These are phyloP conservation scores for Candida ficus DNA, from an alignment of 805 yeast species.

Conservation along the genomic window DNA sequence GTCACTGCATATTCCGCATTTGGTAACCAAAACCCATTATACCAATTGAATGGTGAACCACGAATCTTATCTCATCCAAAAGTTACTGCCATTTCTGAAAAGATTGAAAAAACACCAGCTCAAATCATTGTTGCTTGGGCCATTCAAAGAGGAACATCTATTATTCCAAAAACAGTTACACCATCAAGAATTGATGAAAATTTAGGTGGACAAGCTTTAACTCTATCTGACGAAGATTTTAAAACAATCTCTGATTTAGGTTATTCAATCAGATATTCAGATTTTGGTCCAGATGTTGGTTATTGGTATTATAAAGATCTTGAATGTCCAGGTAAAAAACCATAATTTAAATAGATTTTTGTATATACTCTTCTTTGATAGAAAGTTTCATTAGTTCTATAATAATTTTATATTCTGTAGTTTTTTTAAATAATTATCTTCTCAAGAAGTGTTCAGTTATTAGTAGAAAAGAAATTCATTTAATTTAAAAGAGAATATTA, in stretches of 20 bases:
- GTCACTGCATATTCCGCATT: slow-evolving; percentile 78
- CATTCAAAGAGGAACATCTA: slow-evolving; percentile 48
- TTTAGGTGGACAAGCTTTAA: slow-evolving; percentile 21
- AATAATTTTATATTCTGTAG: too few species aligned
- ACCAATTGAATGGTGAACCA: slow-evolving; percentile 26
- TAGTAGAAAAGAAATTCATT: too few species aligned
- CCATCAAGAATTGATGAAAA: slow-evolving; percentile 38
- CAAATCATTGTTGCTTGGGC: slow-evolving; percentile 56
- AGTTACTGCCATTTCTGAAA: slow-evolving; percentile 36
- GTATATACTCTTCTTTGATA: neutral
- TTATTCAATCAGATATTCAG: slow-evolving; percentile 26
- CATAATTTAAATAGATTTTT: neutral
- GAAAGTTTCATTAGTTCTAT: neutral
- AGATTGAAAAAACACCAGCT: slow-evolving; percentile 40
- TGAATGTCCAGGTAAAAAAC: slow-evolving; percentile 29
- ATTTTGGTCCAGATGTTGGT: slow-evolving; percentile 29
- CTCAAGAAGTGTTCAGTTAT: too few species aligned
- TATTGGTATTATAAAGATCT: slow-evolving; percentile 29
- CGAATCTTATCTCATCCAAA: slow-evolving; percentile 28
- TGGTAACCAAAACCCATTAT: slow-evolving; percentile 25
- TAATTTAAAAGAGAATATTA: too few species aligned
- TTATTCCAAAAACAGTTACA: slow-evolving; percentile 45
- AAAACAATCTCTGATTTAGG: slow-evolving; percentile 19
- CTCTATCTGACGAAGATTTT: slow-evolving; percentile 32
- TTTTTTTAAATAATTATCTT: too few species aligned